phyloP scores from a whole-genome alignment of 2,329 filamentous ascomycete species.

The Pseudofabraea citricarpa region DNA sequence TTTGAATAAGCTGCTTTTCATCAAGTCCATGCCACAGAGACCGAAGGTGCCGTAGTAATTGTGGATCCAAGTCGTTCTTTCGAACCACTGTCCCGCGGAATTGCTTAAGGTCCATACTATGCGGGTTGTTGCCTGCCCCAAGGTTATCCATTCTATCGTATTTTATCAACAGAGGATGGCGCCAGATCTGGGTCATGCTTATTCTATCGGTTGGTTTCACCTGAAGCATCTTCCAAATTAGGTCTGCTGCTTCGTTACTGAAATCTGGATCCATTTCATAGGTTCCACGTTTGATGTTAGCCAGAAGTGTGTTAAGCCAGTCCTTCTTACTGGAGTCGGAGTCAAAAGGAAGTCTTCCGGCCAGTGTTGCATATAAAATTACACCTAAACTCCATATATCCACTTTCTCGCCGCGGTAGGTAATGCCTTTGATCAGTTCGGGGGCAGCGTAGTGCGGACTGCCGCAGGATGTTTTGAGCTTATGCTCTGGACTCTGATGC shows the following conservation, averaged over 20 bases:
- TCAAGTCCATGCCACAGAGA: slow-evolving; percentile 87
- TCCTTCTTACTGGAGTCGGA: slow-evolving; percentile 19
- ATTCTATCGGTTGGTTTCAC: slow-evolving; percentile 76
- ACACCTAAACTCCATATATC: slow-evolving; percentile 96
- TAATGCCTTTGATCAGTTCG: slow-evolving; percentile 73
- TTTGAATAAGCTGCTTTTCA: slow-evolving; percentile 65
- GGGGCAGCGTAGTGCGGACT: slow-evolving; percentile 96
- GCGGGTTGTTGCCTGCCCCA: slow-evolving; percentile 34
- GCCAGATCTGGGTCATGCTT: slow-evolving; percentile 75
- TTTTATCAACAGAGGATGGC: slow-evolving; percentile 79
- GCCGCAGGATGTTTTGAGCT: slow-evolving; percentile 84
- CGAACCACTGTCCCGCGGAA: slow-evolving; percentile 56
- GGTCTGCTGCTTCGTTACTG: slow-evolving; percentile 64
- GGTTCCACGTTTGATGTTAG: slow-evolving; percentile 52
- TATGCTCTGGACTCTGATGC: slow-evolving; percentile 71
- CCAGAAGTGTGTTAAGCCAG: slow-evolving; percentile 54
- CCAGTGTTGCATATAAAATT: slow-evolving; percentile 83
- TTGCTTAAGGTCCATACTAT: slow-evolving; percentile 53
- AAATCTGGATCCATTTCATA: slow-evolving; percentile 61
- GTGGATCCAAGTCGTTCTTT: slow-evolving; percentile 67
- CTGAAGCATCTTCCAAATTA: slow-evolving; percentile 76
- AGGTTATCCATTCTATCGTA: slow-evolving; percentile 70
- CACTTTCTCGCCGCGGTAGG: slow-evolving; percentile 79
- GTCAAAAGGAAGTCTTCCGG: slow-evolving; percentile 80
- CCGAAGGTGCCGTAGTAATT: slow-evolving; percentile 79